Evolutionary conservation across 352 stramenopile genomes (phyloP).

Genomic region (Hyaloperonospora arabidopsidis): DNA sequence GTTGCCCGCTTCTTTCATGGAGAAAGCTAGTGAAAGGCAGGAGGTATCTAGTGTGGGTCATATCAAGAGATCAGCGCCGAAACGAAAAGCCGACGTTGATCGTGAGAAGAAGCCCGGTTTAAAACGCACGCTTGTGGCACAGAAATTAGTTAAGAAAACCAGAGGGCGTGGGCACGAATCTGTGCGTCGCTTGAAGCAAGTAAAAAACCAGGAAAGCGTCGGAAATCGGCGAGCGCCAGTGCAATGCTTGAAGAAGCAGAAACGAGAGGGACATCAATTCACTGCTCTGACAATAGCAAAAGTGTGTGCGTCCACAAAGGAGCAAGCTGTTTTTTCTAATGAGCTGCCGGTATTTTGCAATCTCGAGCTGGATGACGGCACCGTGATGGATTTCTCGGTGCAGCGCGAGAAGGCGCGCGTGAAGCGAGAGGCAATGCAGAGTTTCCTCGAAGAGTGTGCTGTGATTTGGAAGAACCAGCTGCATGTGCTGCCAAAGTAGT

Average conservation of each 20-base stretch:
- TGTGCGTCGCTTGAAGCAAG: conserved; percentile 11
- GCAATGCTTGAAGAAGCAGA: conserved; percentile 21
- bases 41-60: conserved; percentile 2
- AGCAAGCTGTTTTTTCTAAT: conserved; percentile 7
- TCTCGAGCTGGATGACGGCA: conserved; percentile 30
- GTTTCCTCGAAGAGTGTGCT: conserved; percentile 26
- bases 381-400: conserved; percentile 23
- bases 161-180: not conserved
- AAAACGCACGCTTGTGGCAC: conserved; percentile 2
- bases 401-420: conserved; percentile 24
- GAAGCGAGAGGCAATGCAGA: conserved; percentile 23
- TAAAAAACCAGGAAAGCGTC: conserved; percentile 6
- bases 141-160: conserved; percentile 9
- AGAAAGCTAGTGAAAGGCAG: conserved; percentile 10
- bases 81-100: conserved; percentile 10
- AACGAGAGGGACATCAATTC: conserved; percentile 9
- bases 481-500: conserved; percentile 19
- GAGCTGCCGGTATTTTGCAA: conserved; percentile 26
- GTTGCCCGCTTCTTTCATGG: conserved; percentile 1
- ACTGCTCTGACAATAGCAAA: conserved; percentile 10
- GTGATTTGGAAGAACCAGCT: conserved; percentile 33
- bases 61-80: conserved; percentile 10
- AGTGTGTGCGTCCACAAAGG: conserved; percentile 14
- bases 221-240: conserved; percentile 4
- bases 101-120: conserved; percentile 6